phyloP scores from a whole-genome alignment of 306 rosid genomes.

The Vicia villosa region DNA sequence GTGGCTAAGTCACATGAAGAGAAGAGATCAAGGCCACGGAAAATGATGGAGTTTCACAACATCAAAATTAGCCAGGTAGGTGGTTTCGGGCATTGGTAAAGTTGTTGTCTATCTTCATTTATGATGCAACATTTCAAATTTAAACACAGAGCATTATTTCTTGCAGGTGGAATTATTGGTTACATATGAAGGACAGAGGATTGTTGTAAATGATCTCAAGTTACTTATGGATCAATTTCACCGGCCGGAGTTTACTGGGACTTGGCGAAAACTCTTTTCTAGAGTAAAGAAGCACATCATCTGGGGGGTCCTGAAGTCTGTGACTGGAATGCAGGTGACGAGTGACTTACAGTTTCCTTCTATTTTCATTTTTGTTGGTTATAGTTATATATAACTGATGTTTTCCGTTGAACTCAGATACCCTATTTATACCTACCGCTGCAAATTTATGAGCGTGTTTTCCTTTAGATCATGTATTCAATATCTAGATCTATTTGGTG shows the following conservation, averaged over 20 bases:
- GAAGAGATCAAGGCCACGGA: slow-evolving; percentile 89
- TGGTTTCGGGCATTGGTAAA: slow-evolving; percentile 32
- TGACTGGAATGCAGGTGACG: slow-evolving; percentile 98
- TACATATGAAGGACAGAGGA: slow-evolving; percentile 95
- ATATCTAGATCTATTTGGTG: not conserved
- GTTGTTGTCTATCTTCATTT: slow-evolving; percentile 24
- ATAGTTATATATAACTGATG: slow-evolving; percentile 6
- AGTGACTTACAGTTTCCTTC: slow-evolving; percentile 30
- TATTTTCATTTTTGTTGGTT: slow-evolving; percentile 30
- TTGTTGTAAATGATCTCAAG: slow-evolving; percentile 96
- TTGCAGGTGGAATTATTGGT: slow-evolving; percentile 81
- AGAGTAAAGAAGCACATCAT: slow-evolving; percentile 97
- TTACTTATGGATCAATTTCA: slow-evolving; percentile 96
- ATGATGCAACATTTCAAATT: slow-evolving; percentile 24
- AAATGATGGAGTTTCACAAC: slow-evolving; percentile 96
- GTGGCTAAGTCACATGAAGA: slow-evolving; percentile 75
- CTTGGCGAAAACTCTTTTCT: slow-evolving; percentile 95
- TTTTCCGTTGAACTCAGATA: not conserved
- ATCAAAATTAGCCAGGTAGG: slow-evolving; percentile 98
- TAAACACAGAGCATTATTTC: slow-evolving; percentile 26
- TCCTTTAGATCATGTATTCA: too few species aligned
- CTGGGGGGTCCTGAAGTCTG: slow-evolving; percentile 99
- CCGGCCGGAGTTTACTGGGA: slow-evolving; percentile 89
- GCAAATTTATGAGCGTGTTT: slow-evolving; percentile 1
- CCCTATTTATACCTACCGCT: slow-evolving; percentile 10